These are phyloP conservation scores for Annona cherimola DNA, from an alignment of 164 flowering plant genomes.

Conservation along the genomic window DNA sequence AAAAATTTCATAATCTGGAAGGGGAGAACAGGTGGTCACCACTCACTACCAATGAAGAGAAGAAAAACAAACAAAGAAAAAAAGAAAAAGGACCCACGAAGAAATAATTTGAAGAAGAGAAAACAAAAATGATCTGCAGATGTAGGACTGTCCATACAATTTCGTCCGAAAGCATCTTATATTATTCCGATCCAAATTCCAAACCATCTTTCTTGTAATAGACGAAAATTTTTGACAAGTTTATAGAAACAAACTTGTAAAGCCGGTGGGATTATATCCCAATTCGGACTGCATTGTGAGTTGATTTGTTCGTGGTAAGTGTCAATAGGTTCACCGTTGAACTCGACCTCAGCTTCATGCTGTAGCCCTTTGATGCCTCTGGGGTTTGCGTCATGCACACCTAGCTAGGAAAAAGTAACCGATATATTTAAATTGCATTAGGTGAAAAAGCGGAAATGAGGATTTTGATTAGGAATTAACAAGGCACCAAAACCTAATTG, in stretches of 20 bases:
- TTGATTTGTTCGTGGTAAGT: too few species aligned
- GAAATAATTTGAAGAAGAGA: background rate
- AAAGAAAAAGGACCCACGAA: too few species aligned
- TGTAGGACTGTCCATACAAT: background rate
- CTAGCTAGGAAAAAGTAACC: background rate
- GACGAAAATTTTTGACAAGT: too few species aligned
- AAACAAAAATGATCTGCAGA: background rate
- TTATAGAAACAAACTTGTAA: too few species aligned
- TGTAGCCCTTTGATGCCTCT: background rate
- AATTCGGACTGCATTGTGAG: too few species aligned
- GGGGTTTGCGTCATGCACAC: conserved; percentile 1
- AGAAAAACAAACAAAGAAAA: too few species aligned
- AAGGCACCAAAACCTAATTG: conserved; percentile 1
- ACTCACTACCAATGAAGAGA: background rate
- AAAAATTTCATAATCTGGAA: background rate
- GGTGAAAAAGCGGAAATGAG: background rate
- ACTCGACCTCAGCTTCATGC: background rate
- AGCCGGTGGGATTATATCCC: too few species aligned
- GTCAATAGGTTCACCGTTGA: too few species aligned
- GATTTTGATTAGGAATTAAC: background rate
- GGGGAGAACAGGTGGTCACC: background rate
- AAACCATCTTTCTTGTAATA: too few species aligned
- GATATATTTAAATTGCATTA: background rate
- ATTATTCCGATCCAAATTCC: too few species aligned
- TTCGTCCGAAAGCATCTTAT: background rate